Base-by-base conservation (phyloP, 2,329 filamentous ascomycete genomes). In the Geoglossum cookeanum region DNA sequence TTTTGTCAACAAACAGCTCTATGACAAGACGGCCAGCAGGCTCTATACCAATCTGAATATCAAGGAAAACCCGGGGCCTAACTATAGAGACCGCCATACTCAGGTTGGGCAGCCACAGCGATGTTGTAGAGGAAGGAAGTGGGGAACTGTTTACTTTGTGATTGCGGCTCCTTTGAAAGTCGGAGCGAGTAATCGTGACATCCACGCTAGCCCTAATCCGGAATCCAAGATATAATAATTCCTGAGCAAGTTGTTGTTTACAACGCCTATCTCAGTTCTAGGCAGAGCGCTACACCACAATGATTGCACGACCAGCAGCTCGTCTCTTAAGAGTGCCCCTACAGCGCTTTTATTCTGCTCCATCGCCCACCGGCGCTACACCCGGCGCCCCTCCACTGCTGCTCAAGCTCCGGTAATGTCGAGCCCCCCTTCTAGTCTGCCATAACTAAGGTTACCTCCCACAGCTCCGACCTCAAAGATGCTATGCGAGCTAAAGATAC, bases 401-500 rank as follows among this genome's bases (percentile, higher is more conserved):
- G 3, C 42, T 51, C 17, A 57, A 57, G 32, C 45, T 57, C 15
- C 55, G 55, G 37, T 48, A 53, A 17, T n/a, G 27, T 37, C 17
- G 1, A 33, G 6, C 30, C 27, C 49, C 13, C 22, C 5, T 6
- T 13, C 13, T n/a, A 22, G 4, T 45, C 17, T n/a, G 11, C 29
- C 3, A 17, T 35, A 30, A 30, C 37, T 7, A 53, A 13, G 27
- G 8, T 11, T 15, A 1, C 1, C 32, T 53, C 17, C 30, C 3
- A 4, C 44, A 53, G 49, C 7, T 30, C 67, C 59, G 74, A 75
- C 63, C 64, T 76, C 49, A 76, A 75, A 63, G 66, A 64, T 47
- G 74, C 74, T 53, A 74, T 76, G 73, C 68, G 68, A 60, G 72
- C 72, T 15, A 75, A 74, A 64, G 73, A 76, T 59, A 71, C 66